Percentiles rank a stretch among this genome's conserved stretches.
Conservation (phyloP, 495 filamentous ascomycete species). For the Hamigera avellanea region DNA sequence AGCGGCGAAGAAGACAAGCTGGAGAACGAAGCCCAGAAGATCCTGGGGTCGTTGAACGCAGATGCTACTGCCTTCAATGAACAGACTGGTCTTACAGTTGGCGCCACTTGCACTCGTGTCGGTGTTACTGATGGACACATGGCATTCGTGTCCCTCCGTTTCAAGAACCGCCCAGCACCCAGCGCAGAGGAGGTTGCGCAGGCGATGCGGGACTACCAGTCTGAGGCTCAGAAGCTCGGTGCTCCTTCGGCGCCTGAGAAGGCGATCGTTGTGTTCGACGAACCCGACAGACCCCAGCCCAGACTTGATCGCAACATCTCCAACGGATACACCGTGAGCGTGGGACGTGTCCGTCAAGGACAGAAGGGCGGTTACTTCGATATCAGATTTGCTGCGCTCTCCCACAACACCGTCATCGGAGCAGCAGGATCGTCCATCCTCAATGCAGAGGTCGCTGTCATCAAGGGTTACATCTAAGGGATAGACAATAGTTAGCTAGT, state of each 20-base stretch:
- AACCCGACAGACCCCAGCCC: conserved; percentile 75
- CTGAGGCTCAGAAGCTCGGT: conserved; percentile 61
- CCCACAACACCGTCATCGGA: conserved; percentile 87
- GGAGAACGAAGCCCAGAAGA: conserved; percentile 76
- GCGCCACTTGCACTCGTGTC: conserved; percentile 74
- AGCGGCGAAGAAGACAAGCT: conserved; percentile 85
- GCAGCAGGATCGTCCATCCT: conserved; percentile 90
- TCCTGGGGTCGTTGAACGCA: conserved; percentile 56
- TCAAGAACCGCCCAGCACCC: conserved; percentile 44
- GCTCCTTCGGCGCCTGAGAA: conserved; percentile 65
- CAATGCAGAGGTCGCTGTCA: conserved; percentile 84
- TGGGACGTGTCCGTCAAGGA: conserved; percentile 61
- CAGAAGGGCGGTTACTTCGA: conserved; percentile 69
- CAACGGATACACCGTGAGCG: conserved; percentile 69
- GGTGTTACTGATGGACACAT: conserved; percentile 77
- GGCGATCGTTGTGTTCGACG: conserved; percentile 68
- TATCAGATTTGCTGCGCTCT: conserved; percentile 70
- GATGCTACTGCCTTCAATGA: conserved; percentile 55
- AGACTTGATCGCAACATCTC: conserved; percentile 66
- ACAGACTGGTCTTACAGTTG: conserved; percentile 52
- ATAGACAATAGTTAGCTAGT: neutral
- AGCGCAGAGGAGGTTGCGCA: conserved; percentile 54
- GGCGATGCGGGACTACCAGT: conserved; percentile 60
- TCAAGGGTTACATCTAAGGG: conserved; percentile 69
- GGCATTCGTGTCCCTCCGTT: conserved; percentile 68